A percentile compares a stretch with the other conserved stretches of the same genome.
phyloP scores from a whole-genome alignment of 1,284 basidiomycete genomes.

The Mycena citricolor region DNA sequence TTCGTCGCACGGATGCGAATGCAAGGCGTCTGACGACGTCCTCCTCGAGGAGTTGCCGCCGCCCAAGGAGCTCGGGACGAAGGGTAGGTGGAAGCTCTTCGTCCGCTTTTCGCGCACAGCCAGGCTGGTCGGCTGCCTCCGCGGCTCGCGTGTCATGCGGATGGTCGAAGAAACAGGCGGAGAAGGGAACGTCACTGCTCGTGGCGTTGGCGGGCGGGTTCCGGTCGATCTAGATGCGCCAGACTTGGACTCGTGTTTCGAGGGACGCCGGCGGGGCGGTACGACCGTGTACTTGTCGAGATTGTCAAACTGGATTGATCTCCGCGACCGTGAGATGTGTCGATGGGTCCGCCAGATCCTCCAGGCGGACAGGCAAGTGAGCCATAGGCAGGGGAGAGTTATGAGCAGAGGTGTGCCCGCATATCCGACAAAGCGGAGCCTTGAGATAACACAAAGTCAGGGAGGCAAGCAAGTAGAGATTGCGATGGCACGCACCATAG shows the following conservation, averaged over 20 bases:
- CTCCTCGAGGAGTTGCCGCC: conserved; percentile 9
- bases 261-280: conserved; percentile 23
- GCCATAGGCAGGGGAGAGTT: conserved; percentile 49
- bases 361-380: conserved; percentile 45
- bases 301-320: conserved; percentile 26
- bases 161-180: conserved; percentile 15
- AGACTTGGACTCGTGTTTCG: conserved; percentile 3
- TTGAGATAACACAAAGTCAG: neutral
- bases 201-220: conserved; percentile 22
- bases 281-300: conserved; percentile 28
- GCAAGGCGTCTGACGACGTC: conserved; percentile 5
- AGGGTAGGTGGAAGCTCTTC: conserved; percentile 30
- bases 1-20: neutral
- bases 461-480: neutral
- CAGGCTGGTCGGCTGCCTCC: conserved; percentile 26
- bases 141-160: conserved; percentile 24
- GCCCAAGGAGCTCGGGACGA: conserved; percentile 18
- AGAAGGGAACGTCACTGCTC: conserved; percentile 26
- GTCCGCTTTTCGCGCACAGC: conserved; percentile 20
- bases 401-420: conserved; percentile 55
- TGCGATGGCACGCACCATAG: conserved; percentile 45
- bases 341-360: conserved; percentile 37
- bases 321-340: conserved; percentile 37
- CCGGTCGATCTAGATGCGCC: conserved; percentile 6
- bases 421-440: conserved; percentile 62